Evolutionary conservation across 1,284 basidiomycete genomes (phyloP).

Genomic region (Cutaneotrichosporon arboriforme): DNA sequence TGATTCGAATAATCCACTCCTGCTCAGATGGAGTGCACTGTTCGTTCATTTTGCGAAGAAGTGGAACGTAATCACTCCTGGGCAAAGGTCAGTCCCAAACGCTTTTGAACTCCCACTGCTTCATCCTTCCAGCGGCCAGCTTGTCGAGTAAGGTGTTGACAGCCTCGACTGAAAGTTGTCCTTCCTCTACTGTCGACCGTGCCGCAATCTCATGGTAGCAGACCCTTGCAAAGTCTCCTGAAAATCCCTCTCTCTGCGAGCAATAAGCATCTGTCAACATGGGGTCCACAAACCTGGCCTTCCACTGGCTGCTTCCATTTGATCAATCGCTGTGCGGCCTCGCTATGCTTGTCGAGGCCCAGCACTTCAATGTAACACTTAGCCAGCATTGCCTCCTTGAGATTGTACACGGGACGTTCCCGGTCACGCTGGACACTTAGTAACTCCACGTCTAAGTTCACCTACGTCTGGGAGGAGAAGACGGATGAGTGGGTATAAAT

Average conservation of each 20-base stretch:
- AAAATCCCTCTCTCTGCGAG: conserved; percentile 14
- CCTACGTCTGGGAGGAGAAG: conserved; percentile 51
- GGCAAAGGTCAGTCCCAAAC: background rate
- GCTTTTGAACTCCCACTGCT: conserved; percentile 21
- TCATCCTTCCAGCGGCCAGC: conserved; percentile 46
- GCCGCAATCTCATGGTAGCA: conserved; percentile 77
- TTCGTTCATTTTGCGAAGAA: conserved; percentile 70
- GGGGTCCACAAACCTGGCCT: conserved; percentile 24
- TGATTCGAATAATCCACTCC: conserved; percentile 85
- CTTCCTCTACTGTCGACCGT: conserved; percentile 73
- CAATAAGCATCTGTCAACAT: background rate
- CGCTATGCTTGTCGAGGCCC: conserved; percentile 67
- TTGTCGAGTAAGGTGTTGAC: conserved; percentile 74
- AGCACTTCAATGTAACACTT: conserved; percentile 84
- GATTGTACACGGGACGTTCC: conserved; percentile 78
- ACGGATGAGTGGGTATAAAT: conserved; percentile 51
- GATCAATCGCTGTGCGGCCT: conserved; percentile 68
- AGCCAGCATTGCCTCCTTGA: conserved; percentile 86
- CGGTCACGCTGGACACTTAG: conserved; percentile 65
- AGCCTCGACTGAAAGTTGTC: conserved; percentile 68
- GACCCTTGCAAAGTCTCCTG: conserved; percentile 80
- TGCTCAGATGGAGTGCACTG: conserved; percentile 74
- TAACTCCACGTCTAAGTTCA: background rate
- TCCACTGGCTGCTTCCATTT: conserved; percentile 79
- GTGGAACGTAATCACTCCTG: conserved; percentile 67